Evolutionary conservation across 2,329 filamentous ascomycete genomes (phyloP).

Genomic region (Phymatotrichopsis omnivora): DNA sequence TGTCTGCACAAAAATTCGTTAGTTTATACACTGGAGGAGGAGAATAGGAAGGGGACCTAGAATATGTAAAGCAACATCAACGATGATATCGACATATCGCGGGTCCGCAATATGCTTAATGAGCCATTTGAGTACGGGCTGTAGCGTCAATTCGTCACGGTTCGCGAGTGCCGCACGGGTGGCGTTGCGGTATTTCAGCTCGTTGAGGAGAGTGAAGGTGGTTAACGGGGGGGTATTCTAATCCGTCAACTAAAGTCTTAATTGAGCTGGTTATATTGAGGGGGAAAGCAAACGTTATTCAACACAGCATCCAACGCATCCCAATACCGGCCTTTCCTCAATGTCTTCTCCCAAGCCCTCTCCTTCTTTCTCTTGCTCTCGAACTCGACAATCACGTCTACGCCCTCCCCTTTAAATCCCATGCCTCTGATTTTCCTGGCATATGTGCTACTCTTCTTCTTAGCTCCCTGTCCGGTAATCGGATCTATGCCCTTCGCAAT

Average conservation of each 20-base stretch:
- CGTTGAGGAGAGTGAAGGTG: slow-evolving; percentile 66
- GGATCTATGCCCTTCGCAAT: slow-evolving; percentile 25
- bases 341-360: slow-evolving; percentile 66
- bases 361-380: slow-evolving; percentile 56
- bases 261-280: not conserved
- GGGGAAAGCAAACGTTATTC: slow-evolving; percentile 1
- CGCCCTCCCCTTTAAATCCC: slow-evolving; percentile 73
- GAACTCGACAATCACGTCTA: slow-evolving; percentile 80
- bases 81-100: slow-evolving; percentile 66
- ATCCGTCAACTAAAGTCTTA: slow-evolving; percentile 2
- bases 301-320: slow-evolving; percentile 72
- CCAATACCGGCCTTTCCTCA: slow-evolving; percentile 68
- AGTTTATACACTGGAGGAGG: not conserved
- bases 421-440: slow-evolving; percentile 57
- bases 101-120: slow-evolving; percentile 72
- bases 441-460: slow-evolving; percentile 26
- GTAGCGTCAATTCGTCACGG: slow-evolving; percentile 69
- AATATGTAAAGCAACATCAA: slow-evolving; percentile 71
- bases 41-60: slow-evolving; percentile 37
- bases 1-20: slow-evolving; percentile 42
- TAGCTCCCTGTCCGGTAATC: slow-evolving; percentile 38
- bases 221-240: slow-evolving; percentile 25
- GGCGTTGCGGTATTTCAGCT: slow-evolving; percentile 78
- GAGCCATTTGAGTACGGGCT: slow-evolving; percentile 76
- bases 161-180: slow-evolving; percentile 68